These are phyloP conservation scores for Xylaria nigripes DNA, from an alignment of 495 filamentous ascomycete species.

Conservation along the genomic window DNA sequence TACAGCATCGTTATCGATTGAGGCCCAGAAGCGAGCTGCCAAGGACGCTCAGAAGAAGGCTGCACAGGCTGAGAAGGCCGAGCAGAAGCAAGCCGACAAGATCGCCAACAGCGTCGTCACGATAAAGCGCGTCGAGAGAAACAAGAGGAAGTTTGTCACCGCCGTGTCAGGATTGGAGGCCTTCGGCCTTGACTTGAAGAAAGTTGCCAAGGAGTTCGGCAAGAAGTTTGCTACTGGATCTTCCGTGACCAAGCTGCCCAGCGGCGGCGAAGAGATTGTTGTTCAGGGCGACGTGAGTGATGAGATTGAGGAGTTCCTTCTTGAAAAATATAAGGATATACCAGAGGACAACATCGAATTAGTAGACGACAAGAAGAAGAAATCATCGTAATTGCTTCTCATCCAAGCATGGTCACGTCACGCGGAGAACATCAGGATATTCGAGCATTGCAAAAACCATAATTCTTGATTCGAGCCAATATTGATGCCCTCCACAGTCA, in stretches of 20 bases:
- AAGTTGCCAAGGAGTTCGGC: constrained; percentile 78
- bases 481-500: background rate
- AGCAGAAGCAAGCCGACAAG: constrained; percentile 67
- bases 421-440: constrained; percentile 4
- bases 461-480: constrained; percentile 6
- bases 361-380: constrained; percentile 92
- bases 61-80: constrained; percentile 77
- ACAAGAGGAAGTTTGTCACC: constrained; percentile 95
- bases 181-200: constrained; percentile 88
- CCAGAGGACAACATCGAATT: constrained; percentile 92
- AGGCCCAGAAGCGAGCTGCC: constrained; percentile 82
- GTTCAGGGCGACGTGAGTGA: constrained; percentile 96
- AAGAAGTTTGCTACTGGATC: constrained; percentile 92
- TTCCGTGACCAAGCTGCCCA: constrained; percentile 81
- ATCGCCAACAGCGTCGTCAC: constrained; percentile 71
- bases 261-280: constrained; percentile 89
- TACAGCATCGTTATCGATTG: constrained; percentile 74
- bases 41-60: constrained; percentile 94
- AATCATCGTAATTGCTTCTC: constrained; percentile 33
- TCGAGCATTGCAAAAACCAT: constrained; percentile 3
- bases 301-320: constrained; percentile 83
- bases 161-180: constrained; percentile 81
- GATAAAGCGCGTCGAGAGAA: constrained; percentile 95
- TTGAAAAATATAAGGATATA: constrained; percentile 75
- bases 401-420: constrained; percentile 4